Percentiles rank a stretch among this genome's conserved stretches.
Evolutionary conservation across 2,329 filamentous ascomycete genomes (phyloP).

Genomic region (Xylaria digitata): DNA sequence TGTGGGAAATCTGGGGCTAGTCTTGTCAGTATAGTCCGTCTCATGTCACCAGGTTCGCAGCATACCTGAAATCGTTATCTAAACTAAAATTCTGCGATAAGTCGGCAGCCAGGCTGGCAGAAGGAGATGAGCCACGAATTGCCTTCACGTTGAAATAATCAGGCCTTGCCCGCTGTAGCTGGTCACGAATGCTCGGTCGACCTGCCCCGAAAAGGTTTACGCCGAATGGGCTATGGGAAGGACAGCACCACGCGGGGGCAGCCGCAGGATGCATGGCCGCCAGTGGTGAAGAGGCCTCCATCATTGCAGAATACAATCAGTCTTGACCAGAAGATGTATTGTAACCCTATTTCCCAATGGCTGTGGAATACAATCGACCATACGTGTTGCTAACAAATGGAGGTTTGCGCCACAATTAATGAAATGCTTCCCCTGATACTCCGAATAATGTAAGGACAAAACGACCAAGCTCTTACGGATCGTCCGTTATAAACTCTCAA

Average conservation of each 20-base stretch:
- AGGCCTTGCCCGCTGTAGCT: conserved; percentile 66
- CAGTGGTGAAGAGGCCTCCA: conserved; percentile 94
- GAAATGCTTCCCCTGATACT: conserved; percentile 43
- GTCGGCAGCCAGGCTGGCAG: conserved; percentile 89
- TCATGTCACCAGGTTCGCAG: conserved; percentile 36
- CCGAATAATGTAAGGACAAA: conserved; percentile 35
- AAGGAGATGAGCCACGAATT: conserved; percentile 86
- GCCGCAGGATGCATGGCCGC: conserved; percentile 88
- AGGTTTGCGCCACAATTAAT: conserved; percentile 45
- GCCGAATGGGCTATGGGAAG: conserved; percentile 57
- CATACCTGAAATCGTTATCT: conserved; percentile 84
- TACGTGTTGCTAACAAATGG: conserved; percentile 43
- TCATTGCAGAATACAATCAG: conserved; percentile 54
- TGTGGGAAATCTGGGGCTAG: conserved; percentile 83
- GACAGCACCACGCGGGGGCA: conserved; percentile 71
- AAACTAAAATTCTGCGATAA: conserved; percentile 97
- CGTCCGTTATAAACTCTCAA: conserved; percentile 18
- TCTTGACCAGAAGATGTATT: conserved; percentile 41
- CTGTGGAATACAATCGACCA: conserved; percentile 44
- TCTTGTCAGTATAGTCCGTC: conserved; percentile 31
- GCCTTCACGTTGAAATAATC: conserved; percentile 89
- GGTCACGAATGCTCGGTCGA: conserved; percentile 83
- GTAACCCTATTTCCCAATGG: conserved; percentile 48
- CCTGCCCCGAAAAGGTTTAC: conserved; percentile 64
- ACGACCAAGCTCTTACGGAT: conserved; percentile 31